Percentiles rank a stretch among this genome's conserved stretches.
Evolutionary conservation across 441 rosid genomes (phyloP).

Genomic region (Mallotus repandus): DNA sequence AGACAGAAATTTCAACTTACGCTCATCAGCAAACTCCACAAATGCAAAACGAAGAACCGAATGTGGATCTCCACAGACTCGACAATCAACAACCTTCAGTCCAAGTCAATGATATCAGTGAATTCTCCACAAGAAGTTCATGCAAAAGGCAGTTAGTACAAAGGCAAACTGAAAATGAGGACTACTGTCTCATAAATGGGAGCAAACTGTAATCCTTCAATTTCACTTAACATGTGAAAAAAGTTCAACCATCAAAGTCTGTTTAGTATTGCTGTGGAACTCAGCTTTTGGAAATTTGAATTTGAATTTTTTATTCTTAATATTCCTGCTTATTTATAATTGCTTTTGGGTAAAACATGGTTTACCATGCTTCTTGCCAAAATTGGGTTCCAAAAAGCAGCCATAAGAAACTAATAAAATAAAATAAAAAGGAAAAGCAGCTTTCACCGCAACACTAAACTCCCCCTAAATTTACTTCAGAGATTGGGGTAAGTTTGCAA

Average conservation of each 20-base stretch:
- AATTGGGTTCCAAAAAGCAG: too few species aligned
- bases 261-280: too few species aligned
- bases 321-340: too few species aligned
- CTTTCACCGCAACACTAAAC: too few species aligned
- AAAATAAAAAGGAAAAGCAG: too few species aligned
- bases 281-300: too few species aligned
- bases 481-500: background rate
- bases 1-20: constrained; percentile 38
- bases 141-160: background rate
- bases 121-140: constrained; percentile 7
- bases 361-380: too few species aligned
- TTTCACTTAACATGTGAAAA: background rate
- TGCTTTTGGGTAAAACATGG: too few species aligned
- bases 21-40: constrained; percentile 90
- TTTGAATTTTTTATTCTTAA: too few species aligned
- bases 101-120: constrained; percentile 17
- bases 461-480: background rate
- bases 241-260: background rate
- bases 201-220: background rate
- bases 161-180: background rate
- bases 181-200: background rate
- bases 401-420: too few species aligned
- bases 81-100: constrained; percentile 91
- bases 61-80: constrained; percentile 96
- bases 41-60: constrained; percentile 97